Base-by-base conservation (phyloP, 2,329 filamentous ascomycete species). In the Scolecobasidium constrictum region DNA sequence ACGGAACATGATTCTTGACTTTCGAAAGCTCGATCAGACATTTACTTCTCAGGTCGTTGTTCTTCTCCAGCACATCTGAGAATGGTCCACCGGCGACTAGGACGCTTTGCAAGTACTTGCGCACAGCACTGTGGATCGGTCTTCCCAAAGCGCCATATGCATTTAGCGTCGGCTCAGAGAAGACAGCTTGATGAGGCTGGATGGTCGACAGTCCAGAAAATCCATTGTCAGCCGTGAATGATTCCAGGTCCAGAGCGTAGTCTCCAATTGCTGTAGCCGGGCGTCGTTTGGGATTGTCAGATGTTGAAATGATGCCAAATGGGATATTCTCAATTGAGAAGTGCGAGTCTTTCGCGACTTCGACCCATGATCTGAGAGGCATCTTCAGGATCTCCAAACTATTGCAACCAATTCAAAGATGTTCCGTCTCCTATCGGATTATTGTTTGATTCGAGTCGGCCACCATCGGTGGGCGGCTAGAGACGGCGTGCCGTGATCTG, bases 261-360 rank as follows among this genome's bases (percentile, higher is more conserved):
- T 79, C 72, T 38, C 84, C 85, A 51, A 92, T 82, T 7, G 83
- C 83, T 46, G 84, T 64, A 12, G 82, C 84, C 7, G 78, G 72
- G 20, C 78, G 78, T 2, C 71, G 81, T 19, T 68, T 68, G 9
- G 68, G 53, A 46, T 75, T 68, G 4, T 67, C 59, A 3, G 68
- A 49, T 1, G 81, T 81, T 21, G 78, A 81, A 56, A 92, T 84
- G 65, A 92, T 78, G 53, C 85, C 85, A 55, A 90, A 90, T 2
- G 85, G 85, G 42, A 92, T 81, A 57, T 92, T 92, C 54, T 35
- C 36, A 9, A 45, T 35, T 12, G 39, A 44, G 38, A 45, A 45
- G 13, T 23, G 43, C 23, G 15, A 40, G n/a, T 26, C 38, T 15
- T 20, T n/a, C 6, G 36, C 15, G 9, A 40, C 31, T 7, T 7